Base-by-base conservation (phyloP, 192 early-diverging fungal genomes). In the Coemansia sp. region DNA sequence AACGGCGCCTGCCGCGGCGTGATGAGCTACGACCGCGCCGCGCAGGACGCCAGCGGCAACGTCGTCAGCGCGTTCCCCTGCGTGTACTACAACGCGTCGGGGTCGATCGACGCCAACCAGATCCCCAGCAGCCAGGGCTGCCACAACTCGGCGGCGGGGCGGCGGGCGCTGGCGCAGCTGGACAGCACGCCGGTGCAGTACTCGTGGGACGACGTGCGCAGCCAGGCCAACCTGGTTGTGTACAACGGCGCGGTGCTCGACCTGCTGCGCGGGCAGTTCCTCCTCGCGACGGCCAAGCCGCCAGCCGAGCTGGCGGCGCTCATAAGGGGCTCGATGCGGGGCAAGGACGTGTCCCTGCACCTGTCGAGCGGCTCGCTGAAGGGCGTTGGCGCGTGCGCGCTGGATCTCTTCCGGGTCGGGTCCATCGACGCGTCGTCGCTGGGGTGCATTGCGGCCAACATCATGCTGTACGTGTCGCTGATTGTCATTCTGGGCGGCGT, bases 201-300 rank as follows among this genome's bases (percentile, higher is more conserved):
- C 69, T 83, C 83, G 44, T 93, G 90, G 90, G 70, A 77, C 2
- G 90, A 91, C 67, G 69, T 93, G 63, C 69, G 73, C 27, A 79
- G 77, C 45, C 89, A 90, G 62, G 72, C 78, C 12, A 81, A 90
- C 60, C 77, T 87, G 39, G 87, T 89, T 9, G 89, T 91, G 29
- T 94, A 87, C 74, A 94, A 92, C 72, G 92, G 92, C 29, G 84
- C 88, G 41, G 89, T 94, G 14, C 83, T 92, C 41, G 93, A 95
- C 67, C 67, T 95, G 53, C 74, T 75, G 46, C 85, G 88, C 19
- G 67, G 90, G 1, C 68, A 85, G 67, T 91, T 84, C 79, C 66
- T 90, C 31, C 85, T 86, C 4, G 74, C 85, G 21, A 86, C 85
- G 34, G 86, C 90, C 23, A 65, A 53, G 48, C 31, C 78, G 14